Evolutionary conservation across 331 rosid genomes (phyloP), one percentile per base, ranked within the genome.

Genomic region (Acacia concinna): DNA sequence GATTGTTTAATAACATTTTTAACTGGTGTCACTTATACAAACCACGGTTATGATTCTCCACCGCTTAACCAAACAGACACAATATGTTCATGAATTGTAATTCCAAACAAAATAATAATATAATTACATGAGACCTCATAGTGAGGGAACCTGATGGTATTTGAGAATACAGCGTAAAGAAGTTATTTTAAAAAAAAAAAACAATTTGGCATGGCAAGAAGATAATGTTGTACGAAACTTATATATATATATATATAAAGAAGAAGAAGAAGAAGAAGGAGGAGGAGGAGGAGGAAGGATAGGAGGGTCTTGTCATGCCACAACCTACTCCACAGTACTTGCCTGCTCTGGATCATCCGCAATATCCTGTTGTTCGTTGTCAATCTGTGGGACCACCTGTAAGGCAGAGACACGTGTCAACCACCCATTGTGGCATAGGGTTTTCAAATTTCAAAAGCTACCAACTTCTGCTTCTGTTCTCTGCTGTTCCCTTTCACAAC

Each of bases 341-440:
- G 66, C 72, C 32, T 85, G 66, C 17, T 75, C 72, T 64, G 4
- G 0, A 2, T 31, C 68, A 6, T 62, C 68, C 17, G 23, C 7
- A 70, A 8, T 68, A 63, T 12, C 57, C 47, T 80, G 62, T 20
- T 54, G 56, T 85, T 73, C 83, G 40, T 49, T 78, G 64, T 76
- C 57, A 81, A 56, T 8, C 54, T 88, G 87, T 25, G 92, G 92
- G 78, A 89, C 90, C 83, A 83, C 97, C 96, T 93, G 92, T 25
- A 12, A 6, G 10, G 21, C 5, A 28, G 4, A 40, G 1, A 30
- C 41, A 31, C 41, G 67, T 76, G 83, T 67, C 80, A 1, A 5
- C 2, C 23, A 62, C 0, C 40, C 38, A 31, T 62, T 62, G 21
- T 28, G 4, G 4, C n/a, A 28, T 2, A 14, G 67, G 30, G 13